Evolutionary conservation across 2,329 filamentous ascomycete species (phyloP).

Genomic region (Neocatenulostroma microsporum): DNA sequence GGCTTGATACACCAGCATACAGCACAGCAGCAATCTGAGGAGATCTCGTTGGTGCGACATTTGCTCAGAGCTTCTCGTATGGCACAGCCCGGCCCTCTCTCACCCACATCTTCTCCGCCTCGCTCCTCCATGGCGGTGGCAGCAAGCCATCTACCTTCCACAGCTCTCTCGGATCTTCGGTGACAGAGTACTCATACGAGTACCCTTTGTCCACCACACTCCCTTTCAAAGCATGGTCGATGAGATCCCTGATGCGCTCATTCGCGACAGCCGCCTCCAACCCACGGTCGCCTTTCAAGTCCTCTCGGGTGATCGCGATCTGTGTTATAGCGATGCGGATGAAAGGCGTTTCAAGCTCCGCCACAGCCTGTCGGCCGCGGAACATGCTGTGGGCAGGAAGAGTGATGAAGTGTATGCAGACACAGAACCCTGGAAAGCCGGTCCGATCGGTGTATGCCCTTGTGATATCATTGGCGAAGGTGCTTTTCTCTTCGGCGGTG

Average conservation of each 20-base stretch:
- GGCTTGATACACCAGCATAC: no score
- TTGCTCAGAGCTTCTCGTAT: no score
- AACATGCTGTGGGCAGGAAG: constrained; percentile 21
- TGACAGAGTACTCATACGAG: constrained; percentile 37
- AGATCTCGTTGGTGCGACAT: no score
- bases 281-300: neutral
- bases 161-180: constrained; percentile 34
- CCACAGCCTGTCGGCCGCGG: constrained; percentile 25
- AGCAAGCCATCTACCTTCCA: constrained; percentile 38
- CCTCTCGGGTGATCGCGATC: constrained; percentile 19
- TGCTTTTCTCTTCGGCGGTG: constrained; percentile 18
- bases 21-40: no score
- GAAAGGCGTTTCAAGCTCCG: constrained; percentile 23
- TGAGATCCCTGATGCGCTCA: constrained; percentile 11
- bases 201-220: constrained; percentile 34
- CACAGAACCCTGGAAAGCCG: constrained; percentile 37
- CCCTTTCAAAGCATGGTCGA: constrained; percentile 32
- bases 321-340: constrained; percentile 29
- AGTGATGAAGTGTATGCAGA: constrained; percentile 33
- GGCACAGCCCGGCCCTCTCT: no score
- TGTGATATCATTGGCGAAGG: constrained; percentile 32
- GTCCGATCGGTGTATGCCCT: constrained; percentile 30
- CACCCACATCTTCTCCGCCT: constrained; percentile 30
- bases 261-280: constrained; percentile 13
- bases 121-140: constrained; percentile 29